These are phyloP conservation scores for Salvia miltiorrhiza DNA, from an alignment of 257 asterid genomes.

Conservation along the genomic window DNA sequence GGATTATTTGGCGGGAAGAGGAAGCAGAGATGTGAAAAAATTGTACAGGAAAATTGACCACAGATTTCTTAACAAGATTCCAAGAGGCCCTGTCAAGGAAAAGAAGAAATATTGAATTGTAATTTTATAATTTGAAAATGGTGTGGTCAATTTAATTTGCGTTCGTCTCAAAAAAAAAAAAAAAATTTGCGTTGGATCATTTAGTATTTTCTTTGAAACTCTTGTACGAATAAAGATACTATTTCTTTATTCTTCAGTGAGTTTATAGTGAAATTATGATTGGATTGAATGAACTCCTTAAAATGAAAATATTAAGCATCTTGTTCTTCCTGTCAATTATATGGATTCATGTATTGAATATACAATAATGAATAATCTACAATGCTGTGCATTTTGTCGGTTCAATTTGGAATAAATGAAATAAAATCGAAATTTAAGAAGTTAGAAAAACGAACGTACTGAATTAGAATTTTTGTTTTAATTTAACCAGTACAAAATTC, in stretches of 20 bases:
- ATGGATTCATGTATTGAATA: no score
- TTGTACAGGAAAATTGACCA: conserved; percentile 54
- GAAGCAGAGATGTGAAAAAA: conserved; percentile 58
- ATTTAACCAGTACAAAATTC: no score
- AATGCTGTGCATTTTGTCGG: no score
- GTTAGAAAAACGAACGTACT: no score
- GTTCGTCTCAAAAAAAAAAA: no score
- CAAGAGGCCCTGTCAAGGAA: conserved; percentile 78
- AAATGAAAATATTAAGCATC: background rate
- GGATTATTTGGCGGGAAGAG: conserved; percentile 58
- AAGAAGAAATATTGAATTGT: conserved; percentile 46
- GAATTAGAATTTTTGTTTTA: no score
- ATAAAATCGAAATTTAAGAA: no score
- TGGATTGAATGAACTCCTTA: background rate
- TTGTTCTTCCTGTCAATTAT: no score
- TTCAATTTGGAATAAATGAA: no score
- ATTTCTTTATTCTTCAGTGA: background rate
- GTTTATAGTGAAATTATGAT: background rate
- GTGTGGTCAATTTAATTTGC: no score
- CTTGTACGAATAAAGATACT: background rate
- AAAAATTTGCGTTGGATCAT: no score
- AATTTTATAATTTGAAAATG: background rate
- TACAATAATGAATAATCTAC: no score
- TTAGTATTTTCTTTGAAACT: background rate
- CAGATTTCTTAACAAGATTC: conserved; percentile 73